Conservation (phyloP, 352 stramenopile genomes). For the Phytopythium cucurbitacearum region DNA sequence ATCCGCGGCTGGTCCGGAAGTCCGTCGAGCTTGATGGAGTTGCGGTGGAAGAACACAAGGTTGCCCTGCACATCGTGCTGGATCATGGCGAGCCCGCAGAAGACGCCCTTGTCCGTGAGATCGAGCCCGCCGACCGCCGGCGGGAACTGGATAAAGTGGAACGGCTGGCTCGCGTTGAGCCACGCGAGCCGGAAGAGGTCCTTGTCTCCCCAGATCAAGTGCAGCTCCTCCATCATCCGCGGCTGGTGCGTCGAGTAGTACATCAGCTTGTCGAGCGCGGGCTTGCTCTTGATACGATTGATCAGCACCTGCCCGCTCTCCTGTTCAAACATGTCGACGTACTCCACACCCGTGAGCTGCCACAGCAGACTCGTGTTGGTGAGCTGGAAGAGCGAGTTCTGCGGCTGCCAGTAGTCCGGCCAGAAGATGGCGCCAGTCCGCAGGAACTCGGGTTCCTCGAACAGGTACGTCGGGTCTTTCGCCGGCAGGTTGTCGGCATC, state of each 20-base stretch:
- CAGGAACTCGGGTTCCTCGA: slow-evolving; percentile 73
- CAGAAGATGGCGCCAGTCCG: slow-evolving; percentile 80
- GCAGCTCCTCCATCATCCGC: slow-evolving; percentile 60
- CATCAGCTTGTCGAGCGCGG: slow-evolving; percentile 82
- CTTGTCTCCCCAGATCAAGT: slow-evolving; percentile 86
- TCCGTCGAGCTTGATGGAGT: slow-evolving; percentile 81
- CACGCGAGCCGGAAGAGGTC: slow-evolving; percentile 83
- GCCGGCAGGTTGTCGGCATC: slow-evolving; percentile 80
- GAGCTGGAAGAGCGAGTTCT: slow-evolving; percentile 79
- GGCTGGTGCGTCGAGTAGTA: slow-evolving; percentile 78
- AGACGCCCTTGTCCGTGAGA: slow-evolving; percentile 64
- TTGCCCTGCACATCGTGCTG: slow-evolving; percentile 84
- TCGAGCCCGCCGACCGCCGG: slow-evolving; percentile 73
- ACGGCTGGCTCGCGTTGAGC: slow-evolving; percentile 72
- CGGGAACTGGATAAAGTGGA: slow-evolving; percentile 72
- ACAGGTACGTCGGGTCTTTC: slow-evolving; percentile 82
- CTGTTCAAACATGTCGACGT: slow-evolving; percentile 82
- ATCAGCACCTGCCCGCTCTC: slow-evolving; percentile 86
- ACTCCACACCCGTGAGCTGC: slow-evolving; percentile 69
- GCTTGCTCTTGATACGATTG: slow-evolving; percentile 68
- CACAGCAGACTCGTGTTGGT: slow-evolving; percentile 71
- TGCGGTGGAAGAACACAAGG: slow-evolving; percentile 84
- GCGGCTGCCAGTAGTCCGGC: slow-evolving; percentile 81
- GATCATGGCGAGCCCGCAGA: slow-evolving; percentile 83
- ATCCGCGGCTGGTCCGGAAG: slow-evolving; percentile 59